A percentile compares a stretch with the other conserved stretches of the same genome.
Evolutionary conservation across 306 rosid species (phyloP).

Genomic region (Pyrus bretschneideri): DNA sequence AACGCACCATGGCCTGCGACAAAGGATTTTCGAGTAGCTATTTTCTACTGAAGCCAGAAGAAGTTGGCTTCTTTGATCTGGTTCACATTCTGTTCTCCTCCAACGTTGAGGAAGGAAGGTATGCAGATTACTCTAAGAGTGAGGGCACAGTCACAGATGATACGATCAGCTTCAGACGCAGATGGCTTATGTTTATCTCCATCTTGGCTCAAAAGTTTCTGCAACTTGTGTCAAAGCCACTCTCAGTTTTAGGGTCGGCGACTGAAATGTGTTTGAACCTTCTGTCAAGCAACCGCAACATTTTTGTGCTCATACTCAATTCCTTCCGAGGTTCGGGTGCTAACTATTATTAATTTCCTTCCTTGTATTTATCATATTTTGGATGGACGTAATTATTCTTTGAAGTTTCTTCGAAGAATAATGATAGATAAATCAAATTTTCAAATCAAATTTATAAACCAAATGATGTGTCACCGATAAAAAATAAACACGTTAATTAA

Average conservation of each 20-base stretch:
- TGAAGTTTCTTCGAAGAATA: too few relatives aligned
- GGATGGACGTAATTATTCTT: too few relatives aligned
- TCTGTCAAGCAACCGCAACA: constrained; percentile 26
- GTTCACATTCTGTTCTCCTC: constrained; percentile 25
- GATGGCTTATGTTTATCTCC: constrained; percentile 54
- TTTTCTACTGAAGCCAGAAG: constrained; percentile 50
- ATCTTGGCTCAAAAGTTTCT: constrained; percentile 42
- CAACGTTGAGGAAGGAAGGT: constrained; percentile 26
- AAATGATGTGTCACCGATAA: too few relatives aligned
- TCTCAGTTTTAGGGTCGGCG: constrained; percentile 27
- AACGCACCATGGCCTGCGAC: background rate
- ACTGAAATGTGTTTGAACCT: constrained; percentile 44
- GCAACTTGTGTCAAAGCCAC: constrained; percentile 22
- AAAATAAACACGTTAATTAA: too few relatives aligned
- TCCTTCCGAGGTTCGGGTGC: constrained; percentile 35
- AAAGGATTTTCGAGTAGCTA: constrained; percentile 25
- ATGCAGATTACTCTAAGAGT: constrained; percentile 19
- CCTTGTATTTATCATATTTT: background rate
- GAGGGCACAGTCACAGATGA: background rate
- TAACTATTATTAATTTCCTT: background rate
- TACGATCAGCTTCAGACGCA: constrained; percentile 21
- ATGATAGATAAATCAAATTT: too few relatives aligned
- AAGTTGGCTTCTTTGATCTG: constrained; percentile 42
- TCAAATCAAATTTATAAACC: too few relatives aligned
- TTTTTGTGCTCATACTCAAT: constrained; percentile 25